These are phyloP conservation scores for Filobasidium floriforme DNA, from an alignment of 768 basidiomycete species.

Conservation along the genomic window DNA sequence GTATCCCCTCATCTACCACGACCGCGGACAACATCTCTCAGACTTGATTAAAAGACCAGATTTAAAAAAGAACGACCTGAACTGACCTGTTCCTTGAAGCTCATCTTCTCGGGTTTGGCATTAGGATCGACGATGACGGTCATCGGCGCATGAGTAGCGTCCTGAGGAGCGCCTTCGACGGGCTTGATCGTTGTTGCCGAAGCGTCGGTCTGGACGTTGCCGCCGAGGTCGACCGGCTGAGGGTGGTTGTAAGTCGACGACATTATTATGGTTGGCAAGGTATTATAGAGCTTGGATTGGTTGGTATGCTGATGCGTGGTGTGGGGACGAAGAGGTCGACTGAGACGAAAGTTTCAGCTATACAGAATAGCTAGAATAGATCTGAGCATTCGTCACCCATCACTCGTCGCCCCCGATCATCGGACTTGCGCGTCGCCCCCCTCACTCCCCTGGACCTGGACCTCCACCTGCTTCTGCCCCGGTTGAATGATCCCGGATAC, in stretches of 20 bases:
- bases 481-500: no score
- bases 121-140: not conserved
- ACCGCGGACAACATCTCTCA: not conserved
- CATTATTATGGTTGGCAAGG: not conserved
- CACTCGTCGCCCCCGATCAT: no score
- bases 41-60: not conserved
- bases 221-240: not conserved
- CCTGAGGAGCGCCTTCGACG: not conserved
- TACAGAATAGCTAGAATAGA: no score
- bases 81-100: slow-evolving; percentile 6
- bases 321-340: no score
- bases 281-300: not conserved
- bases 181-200: not conserved
- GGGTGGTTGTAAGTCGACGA: not conserved
- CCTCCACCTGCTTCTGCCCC: no score
- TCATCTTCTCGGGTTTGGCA: slow-evolving; percentile 4
- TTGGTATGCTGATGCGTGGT: no score
- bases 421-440: no score
- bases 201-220: not conserved
- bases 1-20: not conserved
- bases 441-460: no score
- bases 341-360: no score
- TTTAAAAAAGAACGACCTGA: not conserved
- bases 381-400: no score
- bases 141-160: not conserved